Conservation (phyloP, 305 asterid genomes). For the Plantago coronopus region DNA sequence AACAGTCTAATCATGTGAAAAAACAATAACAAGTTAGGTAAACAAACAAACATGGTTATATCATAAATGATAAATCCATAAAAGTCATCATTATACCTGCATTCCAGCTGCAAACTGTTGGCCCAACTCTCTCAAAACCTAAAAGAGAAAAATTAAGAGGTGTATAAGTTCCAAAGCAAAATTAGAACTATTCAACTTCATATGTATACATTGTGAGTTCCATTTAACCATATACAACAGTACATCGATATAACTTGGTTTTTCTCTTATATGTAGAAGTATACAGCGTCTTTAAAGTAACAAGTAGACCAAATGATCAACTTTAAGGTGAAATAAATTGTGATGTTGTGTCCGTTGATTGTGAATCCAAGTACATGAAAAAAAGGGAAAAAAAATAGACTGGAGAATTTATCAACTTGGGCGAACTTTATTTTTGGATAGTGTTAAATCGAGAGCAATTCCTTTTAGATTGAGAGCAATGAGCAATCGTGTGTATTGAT, state of each 20-base stretch:
- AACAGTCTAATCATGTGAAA: conserved; percentile 54
- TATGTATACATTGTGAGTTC: not conserved
- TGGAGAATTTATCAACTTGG: not conserved
- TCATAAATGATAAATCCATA: conserved; percentile 1
- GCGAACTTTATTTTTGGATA: no score
- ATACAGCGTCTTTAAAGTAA: not conserved
- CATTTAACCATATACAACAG: not conserved
- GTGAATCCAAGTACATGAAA: not conserved
- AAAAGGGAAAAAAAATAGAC: no score
- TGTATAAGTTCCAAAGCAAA: not conserved
- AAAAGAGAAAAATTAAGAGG: conserved; percentile 4
- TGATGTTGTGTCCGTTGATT: not conserved
- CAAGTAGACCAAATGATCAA: not conserved
- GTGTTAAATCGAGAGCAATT: no score
- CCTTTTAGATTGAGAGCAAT: no score
- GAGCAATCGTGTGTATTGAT: no score
- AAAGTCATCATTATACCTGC: conserved; percentile 46
- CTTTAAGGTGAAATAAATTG: not conserved
- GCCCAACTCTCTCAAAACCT: conserved; percentile 71
- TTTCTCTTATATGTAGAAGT: not conserved
- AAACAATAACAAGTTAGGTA: not conserved
- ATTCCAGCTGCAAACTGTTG: conserved; percentile 84
- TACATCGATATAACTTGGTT: not conserved
- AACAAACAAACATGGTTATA: conserved; percentile 8
- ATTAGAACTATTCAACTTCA: not conserved